Conservation (phyloP, 31 red algal species). For the Asparagopsis taxiformis region DNA sequence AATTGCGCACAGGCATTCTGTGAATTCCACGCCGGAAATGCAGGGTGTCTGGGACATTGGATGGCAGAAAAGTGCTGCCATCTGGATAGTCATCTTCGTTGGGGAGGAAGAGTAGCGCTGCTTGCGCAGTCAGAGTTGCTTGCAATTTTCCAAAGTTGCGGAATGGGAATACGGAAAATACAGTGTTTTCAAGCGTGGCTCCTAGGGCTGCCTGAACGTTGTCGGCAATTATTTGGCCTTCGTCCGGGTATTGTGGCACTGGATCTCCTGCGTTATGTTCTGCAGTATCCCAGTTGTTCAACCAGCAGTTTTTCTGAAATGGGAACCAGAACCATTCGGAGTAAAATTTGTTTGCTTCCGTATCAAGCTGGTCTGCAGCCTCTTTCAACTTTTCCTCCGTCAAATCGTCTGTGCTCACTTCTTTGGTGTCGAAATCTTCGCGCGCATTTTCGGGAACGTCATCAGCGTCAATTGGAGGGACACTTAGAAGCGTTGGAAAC, state of each 20-base stretch:
- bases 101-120: constrained; percentile 1
- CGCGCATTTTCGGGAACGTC: constrained; percentile 9
- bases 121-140: not conserved
- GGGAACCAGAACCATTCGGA: constrained; percentile 11
- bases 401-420: too few relatives aligned
- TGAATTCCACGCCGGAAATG: constrained; percentile 18
- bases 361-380: not conserved
- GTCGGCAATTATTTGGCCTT: not conserved
- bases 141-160: not conserved
- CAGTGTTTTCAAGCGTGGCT: not conserved
- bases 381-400: not conserved
- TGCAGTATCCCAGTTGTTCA: constrained; percentile 5
- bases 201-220: constrained; percentile 8
- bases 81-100: not conserved
- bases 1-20: not conserved
- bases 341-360: constrained; percentile 3
- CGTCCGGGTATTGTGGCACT: not conserved
- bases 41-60: not conserved
- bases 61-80: too few relatives aligned
- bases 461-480: not conserved
- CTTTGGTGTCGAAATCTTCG: not conserved
- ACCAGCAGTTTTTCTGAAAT: constrained; percentile 4
- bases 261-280: too few relatives aligned
- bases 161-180: not conserved
- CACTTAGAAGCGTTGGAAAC: not conserved